Conservation (phyloP, 2,329 filamentous ascomycete species). For the Diaporthe nobilis region DNA sequence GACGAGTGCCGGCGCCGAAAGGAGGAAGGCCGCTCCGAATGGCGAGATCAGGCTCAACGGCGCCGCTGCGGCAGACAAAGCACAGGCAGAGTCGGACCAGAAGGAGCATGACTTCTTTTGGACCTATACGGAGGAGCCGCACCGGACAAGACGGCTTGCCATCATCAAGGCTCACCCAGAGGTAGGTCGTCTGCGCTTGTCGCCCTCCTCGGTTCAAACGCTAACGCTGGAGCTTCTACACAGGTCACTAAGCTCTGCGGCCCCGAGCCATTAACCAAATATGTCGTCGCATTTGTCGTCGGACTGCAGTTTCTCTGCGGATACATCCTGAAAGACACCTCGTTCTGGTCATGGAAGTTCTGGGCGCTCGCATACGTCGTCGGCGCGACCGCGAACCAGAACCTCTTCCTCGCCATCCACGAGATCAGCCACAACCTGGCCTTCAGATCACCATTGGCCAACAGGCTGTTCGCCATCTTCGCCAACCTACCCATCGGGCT, state of each 20-base stretch:
- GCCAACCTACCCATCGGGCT: conserved; percentile 97
- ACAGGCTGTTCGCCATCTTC: conserved; percentile 89
- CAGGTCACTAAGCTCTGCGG: conserved; percentile 98
- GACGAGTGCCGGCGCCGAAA: conserved; percentile 46
- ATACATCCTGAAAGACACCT: conserved; percentile 80
- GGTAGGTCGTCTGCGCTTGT: conserved; percentile 63
- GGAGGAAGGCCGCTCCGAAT: conserved; percentile 44
- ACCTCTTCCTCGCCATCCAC: conserved; percentile 97
- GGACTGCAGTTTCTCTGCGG: conserved; percentile 84
- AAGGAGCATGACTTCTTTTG: conserved; percentile 83
- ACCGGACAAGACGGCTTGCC: conserved; percentile 88
- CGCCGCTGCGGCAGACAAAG: conserved; percentile 50
- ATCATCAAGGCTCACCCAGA: conserved; percentile 99
- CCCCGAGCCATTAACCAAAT: conserved; percentile 95
- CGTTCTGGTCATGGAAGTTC: conserved; percentile 87
- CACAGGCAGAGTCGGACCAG: conserved; percentile 58
- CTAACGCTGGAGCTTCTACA: conserved; percentile 22
- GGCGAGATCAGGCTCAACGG: conserved; percentile 35
- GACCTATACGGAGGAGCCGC: conserved; percentile 99
- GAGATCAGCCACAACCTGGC: conserved; percentile 99
- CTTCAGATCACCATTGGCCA: conserved; percentile 84
- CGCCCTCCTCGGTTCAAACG: background rate
- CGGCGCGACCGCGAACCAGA: conserved; percentile 97
- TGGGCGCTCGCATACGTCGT: conserved; percentile 90
- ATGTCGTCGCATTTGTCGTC: conserved; percentile 88